Evolutionary conservation across 2,329 filamentous ascomycete species (phyloP).

Genomic region (Monosporascus sp.): DNA sequence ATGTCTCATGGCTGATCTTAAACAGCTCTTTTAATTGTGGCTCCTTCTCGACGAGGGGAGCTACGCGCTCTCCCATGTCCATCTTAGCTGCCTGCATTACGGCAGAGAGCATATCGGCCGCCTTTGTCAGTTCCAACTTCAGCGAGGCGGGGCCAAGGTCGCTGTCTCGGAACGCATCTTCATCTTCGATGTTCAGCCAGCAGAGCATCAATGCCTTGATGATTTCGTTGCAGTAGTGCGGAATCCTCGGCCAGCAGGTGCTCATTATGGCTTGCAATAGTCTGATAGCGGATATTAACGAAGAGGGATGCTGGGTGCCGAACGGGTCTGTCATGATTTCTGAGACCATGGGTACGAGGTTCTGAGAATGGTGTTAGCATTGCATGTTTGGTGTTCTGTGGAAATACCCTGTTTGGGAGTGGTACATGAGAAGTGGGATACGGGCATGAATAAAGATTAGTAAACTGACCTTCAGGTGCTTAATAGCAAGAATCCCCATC

Average conservation of each 20-base stretch:
- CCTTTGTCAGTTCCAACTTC: conserved; percentile 25
- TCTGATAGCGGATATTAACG: conserved; percentile 47
- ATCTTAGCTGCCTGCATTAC: conserved; percentile 23
- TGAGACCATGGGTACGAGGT: conserved; percentile 62
- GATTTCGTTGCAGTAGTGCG: conserved; percentile 56
- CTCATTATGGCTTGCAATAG: conserved; percentile 53
- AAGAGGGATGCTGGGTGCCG: conserved; percentile 44
- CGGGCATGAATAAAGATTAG: not conserved
- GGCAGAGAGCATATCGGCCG: conserved; percentile 30
- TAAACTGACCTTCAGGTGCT: conserved; percentile 57
- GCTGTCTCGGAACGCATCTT: conserved; percentile 13
- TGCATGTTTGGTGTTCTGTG: conserved; percentile 2
- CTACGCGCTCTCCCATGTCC: conserved; percentile 24
- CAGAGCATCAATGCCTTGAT: conserved; percentile 56
- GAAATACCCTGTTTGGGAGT: not conserved
- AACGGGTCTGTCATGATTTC: conserved; percentile 65
- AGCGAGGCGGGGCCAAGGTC: conserved; percentile 19
- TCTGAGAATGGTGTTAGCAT: conserved; percentile 32
- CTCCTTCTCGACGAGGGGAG: conserved; percentile 31
- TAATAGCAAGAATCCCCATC: conserved; percentile 58
- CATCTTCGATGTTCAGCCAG: conserved; percentile 53
- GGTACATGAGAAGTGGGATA: not conserved
- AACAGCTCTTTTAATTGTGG: conserved; percentile 30
- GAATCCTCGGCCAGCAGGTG: conserved; percentile 65
- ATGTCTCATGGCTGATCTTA: conserved; percentile 2